Conservation (phyloP, 164 flowering plant species). For the Stephania japonica region DNA sequence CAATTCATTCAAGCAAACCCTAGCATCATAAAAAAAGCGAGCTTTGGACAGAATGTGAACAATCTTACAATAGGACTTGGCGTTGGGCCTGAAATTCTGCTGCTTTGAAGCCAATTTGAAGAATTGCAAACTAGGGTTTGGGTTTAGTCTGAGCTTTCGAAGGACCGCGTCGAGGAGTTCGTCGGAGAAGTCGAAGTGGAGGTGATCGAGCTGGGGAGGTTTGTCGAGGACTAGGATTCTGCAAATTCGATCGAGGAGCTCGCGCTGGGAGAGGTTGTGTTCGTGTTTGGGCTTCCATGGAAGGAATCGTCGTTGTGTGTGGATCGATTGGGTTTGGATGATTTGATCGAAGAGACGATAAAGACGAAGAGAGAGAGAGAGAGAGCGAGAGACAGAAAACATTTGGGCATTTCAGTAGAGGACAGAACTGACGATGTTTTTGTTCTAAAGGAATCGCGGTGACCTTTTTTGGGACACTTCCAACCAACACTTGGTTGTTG, state of each 20-base stretch:
- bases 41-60: conserved; percentile 70
- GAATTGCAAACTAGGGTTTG: conserved; percentile 44
- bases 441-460: too few species aligned
- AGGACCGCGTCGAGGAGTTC: conserved; percentile 54
- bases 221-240: conserved; percentile 58
- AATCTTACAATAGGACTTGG: conserved; percentile 48
- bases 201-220: conserved; percentile 29
- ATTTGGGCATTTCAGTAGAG: conserved; percentile 21
- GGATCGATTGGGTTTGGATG: conserved; percentile 22
- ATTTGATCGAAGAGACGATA: conserved; percentile 1
- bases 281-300: conserved; percentile 47
- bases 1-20: conserved; percentile 40
- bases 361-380: not conserved
- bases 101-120: conserved; percentile 55
- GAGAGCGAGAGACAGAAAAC: not conserved
- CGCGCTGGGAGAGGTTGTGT: conserved; percentile 32
- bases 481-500: too few species aligned
- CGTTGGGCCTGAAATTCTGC: conserved; percentile 47
- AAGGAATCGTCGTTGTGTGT: conserved; percentile 28
- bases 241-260: conserved; percentile 48
- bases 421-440: not conserved
- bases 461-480: too few species aligned
- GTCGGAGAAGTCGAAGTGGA: conserved; percentile 55
- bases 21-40: conserved; percentile 52
- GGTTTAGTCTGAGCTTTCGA: conserved; percentile 42